Percentiles rank a stretch among this genome's conserved stretches.
phyloP scores from a whole-genome alignment of 192 early-diverging fungal species.

The Podila clonocystis region DNA sequence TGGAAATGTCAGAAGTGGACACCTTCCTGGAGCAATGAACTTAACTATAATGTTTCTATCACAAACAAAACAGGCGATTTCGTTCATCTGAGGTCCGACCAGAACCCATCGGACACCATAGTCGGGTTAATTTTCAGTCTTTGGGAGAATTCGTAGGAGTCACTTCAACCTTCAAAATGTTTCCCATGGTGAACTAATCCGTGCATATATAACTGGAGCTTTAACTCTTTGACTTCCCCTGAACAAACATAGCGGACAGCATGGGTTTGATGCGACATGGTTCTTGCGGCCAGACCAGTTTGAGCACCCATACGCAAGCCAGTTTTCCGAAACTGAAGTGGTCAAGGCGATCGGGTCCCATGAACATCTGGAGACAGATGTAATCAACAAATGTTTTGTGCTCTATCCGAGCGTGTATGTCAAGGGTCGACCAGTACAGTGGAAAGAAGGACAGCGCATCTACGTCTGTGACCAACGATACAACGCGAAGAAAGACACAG shows the following conservation, averaged over 20 bases:
- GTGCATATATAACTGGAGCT: no score
- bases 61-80: slow-evolving; percentile 25
- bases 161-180: neutral
- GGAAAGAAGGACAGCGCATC: slow-evolving; percentile 15
- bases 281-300: slow-evolving; percentile 22
- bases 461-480: slow-evolving; percentile 27
- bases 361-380: neutral
- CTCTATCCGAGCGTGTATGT: slow-evolving; percentile 12
- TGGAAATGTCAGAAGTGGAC: neutral
- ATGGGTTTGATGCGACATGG: slow-evolving; percentile 17
- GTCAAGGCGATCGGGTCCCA: slow-evolving; percentile 9
- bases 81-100: slow-evolving; percentile 5
- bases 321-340: slow-evolving; percentile 8
- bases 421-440: slow-evolving; percentile 4
- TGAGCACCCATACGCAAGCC: slow-evolving; percentile 13
- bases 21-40: neutral
- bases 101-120: slow-evolving; percentile 6
- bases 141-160: slow-evolving; percentile 13
- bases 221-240: neutral
- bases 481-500: neutral
- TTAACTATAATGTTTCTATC: neutral
- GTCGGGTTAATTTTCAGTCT: slow-evolving; percentile 12
- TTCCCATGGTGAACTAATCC: no score
- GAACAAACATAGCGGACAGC: neutral
- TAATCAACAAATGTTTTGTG: slow-evolving; percentile 11